Conservation (phyloP, 208 protist genomes). For the Tritrichomonas foetus region DNA sequence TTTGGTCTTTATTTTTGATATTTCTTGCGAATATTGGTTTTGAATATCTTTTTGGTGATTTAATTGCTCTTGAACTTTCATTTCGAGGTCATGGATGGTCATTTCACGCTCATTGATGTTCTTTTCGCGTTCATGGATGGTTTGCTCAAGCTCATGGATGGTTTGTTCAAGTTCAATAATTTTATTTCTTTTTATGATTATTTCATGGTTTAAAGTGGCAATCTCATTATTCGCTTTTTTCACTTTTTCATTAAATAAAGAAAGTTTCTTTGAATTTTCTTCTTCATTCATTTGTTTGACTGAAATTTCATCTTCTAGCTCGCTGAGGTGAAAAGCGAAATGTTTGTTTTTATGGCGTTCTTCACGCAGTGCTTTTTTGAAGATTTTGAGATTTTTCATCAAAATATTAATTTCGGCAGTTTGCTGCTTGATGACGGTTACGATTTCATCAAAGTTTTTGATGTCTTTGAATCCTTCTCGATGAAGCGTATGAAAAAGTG, state of each 20-base stretch:
- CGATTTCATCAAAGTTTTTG: neutral
- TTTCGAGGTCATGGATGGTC: neutral
- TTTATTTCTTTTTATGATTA: neutral
- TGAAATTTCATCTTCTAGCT: neutral
- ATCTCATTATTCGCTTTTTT: neutral
- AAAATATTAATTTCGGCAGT: no score
- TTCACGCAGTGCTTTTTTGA: no score
- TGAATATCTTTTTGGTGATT: neutral
- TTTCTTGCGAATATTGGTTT: neutral
- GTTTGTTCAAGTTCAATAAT: neutral
- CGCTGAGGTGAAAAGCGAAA: no score
- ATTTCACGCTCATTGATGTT: neutral
- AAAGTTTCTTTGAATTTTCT: neutral
- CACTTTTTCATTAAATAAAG: neutral
- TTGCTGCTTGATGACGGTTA: no score
- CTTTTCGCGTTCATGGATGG: neutral
- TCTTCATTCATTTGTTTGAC: neutral
- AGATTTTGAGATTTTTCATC: no score
- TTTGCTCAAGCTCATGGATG: neutral
- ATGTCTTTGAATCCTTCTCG: neutral
- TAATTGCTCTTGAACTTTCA: neutral
- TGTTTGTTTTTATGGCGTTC: no score
- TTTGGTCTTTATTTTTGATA: neutral
- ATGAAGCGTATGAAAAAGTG: neutral
- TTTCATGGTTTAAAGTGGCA: neutral